Percentiles rank a stretch among this genome's conserved stretches.
Evolutionary conservation across 2,329 filamentous ascomycete genomes (phyloP).

Genomic region (Fusarium caatingaense): DNA sequence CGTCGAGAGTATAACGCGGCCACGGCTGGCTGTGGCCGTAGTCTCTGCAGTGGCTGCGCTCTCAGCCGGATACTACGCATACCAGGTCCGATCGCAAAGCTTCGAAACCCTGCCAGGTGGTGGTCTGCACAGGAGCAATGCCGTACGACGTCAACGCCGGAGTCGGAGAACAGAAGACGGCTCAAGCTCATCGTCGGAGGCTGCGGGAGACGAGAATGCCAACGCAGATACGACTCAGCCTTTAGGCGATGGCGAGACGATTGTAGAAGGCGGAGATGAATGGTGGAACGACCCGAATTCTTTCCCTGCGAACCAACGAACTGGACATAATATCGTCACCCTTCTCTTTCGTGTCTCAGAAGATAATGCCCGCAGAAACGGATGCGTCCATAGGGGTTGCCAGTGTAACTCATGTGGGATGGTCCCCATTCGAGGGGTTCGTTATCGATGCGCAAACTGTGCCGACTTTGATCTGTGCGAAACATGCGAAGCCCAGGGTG

Average conservation of each 20-base stretch:
- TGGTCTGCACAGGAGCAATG: conserved; percentile 73
- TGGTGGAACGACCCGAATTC: conserved; percentile 63
- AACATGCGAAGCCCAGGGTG: conserved; percentile 82
- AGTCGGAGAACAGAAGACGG: conserved; percentile 52
- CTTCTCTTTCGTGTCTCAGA: conserved; percentile 93
- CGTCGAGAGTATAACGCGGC: conserved; percentile 66
- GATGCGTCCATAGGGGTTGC: conserved; percentile 92
- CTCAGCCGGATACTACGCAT: conserved; percentile 70
- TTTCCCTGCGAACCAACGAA: conserved; percentile 59
- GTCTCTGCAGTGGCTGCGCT: conserved; percentile 67
- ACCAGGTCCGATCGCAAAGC: conserved; percentile 51
- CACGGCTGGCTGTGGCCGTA: conserved; percentile 66
- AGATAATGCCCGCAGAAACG: conserved; percentile 87
- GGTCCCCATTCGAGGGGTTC: conserved; percentile 88
- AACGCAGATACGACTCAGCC: conserved; percentile 48
- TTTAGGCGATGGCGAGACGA: conserved; percentile 53
- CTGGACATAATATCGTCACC: conserved; percentile 83
- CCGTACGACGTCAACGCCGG: conserved; percentile 65
- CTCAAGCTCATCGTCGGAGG: conserved; percentile 57
- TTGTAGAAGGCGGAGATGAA: conserved; percentile 59
- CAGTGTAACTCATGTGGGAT: conserved; percentile 90
- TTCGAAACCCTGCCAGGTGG: conserved; percentile 46
- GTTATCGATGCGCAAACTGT: conserved; percentile 96
- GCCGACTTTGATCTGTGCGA: conserved; percentile 96
- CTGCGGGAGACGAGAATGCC: conserved; percentile 59